Evolutionary conservation across 768 basidiomycete genomes (phyloP).

Genomic region (Strobilomyces echinocephalus): DNA sequence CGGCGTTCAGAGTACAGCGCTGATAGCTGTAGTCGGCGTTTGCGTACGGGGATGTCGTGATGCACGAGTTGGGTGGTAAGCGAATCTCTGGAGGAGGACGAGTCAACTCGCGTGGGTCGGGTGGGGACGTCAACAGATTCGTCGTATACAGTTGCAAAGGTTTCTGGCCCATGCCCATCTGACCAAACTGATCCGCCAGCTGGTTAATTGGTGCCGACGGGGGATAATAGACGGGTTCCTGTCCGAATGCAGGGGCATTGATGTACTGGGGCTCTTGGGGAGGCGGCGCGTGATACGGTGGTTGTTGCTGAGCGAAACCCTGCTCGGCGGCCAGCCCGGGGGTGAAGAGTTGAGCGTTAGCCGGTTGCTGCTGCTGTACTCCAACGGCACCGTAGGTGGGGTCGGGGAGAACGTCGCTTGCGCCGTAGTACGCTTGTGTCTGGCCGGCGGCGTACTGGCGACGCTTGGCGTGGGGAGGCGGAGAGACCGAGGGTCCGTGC

Average conservation of each 20-base stretch:
- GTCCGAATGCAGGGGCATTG: slow-evolving; percentile 41
- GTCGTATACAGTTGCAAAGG: slow-evolving; percentile 77
- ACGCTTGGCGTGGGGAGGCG: slow-evolving; percentile 55
- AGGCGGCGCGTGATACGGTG: slow-evolving; percentile 47
- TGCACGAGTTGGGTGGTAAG: slow-evolving; percentile 77
- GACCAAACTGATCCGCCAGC: slow-evolving; percentile 78
- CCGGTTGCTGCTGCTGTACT: slow-evolving; percentile 36
- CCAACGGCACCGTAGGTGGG: slow-evolving; percentile 39
- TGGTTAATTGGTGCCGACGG: slow-evolving; percentile 47
- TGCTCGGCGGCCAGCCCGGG: slow-evolving; percentile 73
- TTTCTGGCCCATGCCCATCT: slow-evolving; percentile 85
- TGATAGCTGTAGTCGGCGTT: slow-evolving; percentile 92
- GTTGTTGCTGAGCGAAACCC: slow-evolving; percentile 63
- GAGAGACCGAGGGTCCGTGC: slow-evolving; percentile 41
- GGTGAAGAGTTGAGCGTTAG: slow-evolving; percentile 65
- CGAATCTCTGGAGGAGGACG: slow-evolving; percentile 85
- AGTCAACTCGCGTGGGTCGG: slow-evolving; percentile 81
- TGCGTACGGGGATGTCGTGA: slow-evolving; percentile 71
- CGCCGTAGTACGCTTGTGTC: slow-evolving; percentile 81
- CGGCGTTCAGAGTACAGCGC: slow-evolving; percentile 85
- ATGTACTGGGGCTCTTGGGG: slow-evolving; percentile 41
- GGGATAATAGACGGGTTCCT: slow-evolving; percentile 38
- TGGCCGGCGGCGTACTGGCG: slow-evolving; percentile 94
- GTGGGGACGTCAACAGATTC: slow-evolving; percentile 89
- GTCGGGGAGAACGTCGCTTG: slow-evolving; percentile 41